A percentile compares a stretch with the other conserved stretches of the same genome.
These are phyloP conservation scores for Cryphonectria naterciae DNA, from an alignment of 2,329 filamentous ascomycete species.

Conservation along the genomic window DNA sequence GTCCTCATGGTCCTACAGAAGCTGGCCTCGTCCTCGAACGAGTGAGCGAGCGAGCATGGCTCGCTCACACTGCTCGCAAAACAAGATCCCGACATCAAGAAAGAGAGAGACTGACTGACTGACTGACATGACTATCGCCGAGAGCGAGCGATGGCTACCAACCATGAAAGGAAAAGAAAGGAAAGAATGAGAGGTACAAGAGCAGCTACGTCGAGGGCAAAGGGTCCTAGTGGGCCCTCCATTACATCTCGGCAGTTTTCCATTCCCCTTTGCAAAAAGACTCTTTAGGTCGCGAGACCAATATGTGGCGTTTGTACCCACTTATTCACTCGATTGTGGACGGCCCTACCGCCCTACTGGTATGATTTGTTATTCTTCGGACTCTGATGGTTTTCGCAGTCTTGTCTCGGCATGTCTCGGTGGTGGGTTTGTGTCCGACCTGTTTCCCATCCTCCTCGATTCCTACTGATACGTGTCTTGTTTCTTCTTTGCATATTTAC, in stretches of 20 bases:
- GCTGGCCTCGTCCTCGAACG: constrained; percentile 29
- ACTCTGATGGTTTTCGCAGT: neutral
- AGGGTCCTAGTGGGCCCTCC: neutral
- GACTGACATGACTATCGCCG: neutral
- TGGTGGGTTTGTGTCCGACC: neutral
- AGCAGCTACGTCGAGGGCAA: neutral
- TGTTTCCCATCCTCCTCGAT: neutral
- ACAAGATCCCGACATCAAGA: neutral
- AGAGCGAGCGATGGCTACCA: neutral
- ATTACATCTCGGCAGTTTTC: neutral
- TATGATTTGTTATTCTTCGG: neutral
- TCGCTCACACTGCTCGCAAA: too few species aligned
- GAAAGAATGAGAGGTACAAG: neutral
- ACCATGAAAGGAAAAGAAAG: neutral
- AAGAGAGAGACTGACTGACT: too few species aligned
- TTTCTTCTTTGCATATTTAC: neutral
- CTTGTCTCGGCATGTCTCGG: neutral
- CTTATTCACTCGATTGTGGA: neutral
- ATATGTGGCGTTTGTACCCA: constrained; percentile 3
- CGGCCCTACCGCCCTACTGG: neutral
- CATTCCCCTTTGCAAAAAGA: neutral
- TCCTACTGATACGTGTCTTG: neutral
- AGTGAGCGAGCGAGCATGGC: neutral
- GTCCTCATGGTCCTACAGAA: constrained; percentile 43
- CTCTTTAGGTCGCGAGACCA: neutral